Conservation (phyloP, 2,329 filamentous ascomycete genomes). For the Bipolaris bicolor region DNA sequence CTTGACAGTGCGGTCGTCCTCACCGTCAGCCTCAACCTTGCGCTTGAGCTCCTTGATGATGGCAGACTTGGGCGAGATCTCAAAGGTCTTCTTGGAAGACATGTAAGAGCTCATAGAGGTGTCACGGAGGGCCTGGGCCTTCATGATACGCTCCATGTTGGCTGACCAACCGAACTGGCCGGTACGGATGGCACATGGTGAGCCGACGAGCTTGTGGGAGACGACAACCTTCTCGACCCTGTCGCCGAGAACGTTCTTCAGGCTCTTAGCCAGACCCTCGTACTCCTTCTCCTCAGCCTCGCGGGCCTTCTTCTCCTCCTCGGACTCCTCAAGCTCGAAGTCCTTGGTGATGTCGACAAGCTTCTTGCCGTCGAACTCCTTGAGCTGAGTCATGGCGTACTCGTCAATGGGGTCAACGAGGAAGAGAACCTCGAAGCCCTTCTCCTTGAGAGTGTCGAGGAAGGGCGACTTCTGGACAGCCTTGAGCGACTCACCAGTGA, state of each 20-base stretch:
- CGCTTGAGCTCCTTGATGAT: slow-evolving; percentile 99
- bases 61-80: slow-evolving; percentile 98
- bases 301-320: slow-evolving; percentile 96
- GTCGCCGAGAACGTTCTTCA: slow-evolving; percentile 99
- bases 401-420: slow-evolving; percentile 98
- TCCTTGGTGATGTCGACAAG: slow-evolving; percentile 99
- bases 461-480: slow-evolving; percentile 98
- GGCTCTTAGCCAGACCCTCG: slow-evolving; percentile 89
- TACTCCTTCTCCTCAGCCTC: slow-evolving; percentile 99
- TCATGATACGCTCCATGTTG: slow-evolving; percentile 99
- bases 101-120: slow-evolving; percentile 99
- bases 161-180: slow-evolving; percentile 99
- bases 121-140: slow-evolving; percentile 99
- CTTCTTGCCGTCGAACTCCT: slow-evolving; percentile 99
- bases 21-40: slow-evolving; percentile 97
- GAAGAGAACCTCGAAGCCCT: slow-evolving; percentile 99
- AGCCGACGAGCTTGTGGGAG: slow-evolving; percentile 92
- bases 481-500: slow-evolving; percentile 99
- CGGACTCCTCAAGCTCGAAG: slow-evolving; percentile 99
- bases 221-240: slow-evolving; percentile 99
- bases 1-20: slow-evolving; percentile 99
- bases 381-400: slow-evolving; percentile 99
- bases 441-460: slow-evolving; percentile 97
- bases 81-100: slow-evolving; percentile 99
- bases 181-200: slow-evolving; percentile 98